These are phyloP conservation scores for Quercus lobata DNA, from an alignment of 331 rosid genomes.

Conservation along the genomic window DNA sequence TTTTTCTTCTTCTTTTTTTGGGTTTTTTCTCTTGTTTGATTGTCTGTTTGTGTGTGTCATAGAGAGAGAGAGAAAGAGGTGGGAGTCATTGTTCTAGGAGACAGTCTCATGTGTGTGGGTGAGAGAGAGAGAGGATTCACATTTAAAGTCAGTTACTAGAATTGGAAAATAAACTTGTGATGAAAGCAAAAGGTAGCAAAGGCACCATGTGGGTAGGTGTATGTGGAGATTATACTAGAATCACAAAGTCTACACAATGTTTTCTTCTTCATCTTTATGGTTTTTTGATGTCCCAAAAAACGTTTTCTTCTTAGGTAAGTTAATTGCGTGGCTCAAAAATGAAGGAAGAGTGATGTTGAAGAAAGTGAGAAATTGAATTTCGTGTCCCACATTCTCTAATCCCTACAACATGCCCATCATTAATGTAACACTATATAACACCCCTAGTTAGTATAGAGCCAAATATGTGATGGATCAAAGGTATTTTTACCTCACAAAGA, in stretches of 20 bases:
- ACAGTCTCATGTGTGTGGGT: not conserved
- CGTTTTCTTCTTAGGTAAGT: slow-evolving; percentile 21
- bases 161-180: slow-evolving; percentile 33
- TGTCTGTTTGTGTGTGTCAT: not conserved
- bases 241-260: slow-evolving; percentile 5
- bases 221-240: not conserved
- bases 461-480: not conserved
- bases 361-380: slow-evolving; percentile 13
- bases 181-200: slow-evolving; percentile 31
- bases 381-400: slow-evolving; percentile 25
- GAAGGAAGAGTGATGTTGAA: slow-evolving; percentile 24
- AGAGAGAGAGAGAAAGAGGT: not conserved
- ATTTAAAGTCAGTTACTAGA: slow-evolving; percentile 13
- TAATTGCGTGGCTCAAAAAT: slow-evolving; percentile 5
- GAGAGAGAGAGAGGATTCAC: not conserved
- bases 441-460: not conserved
- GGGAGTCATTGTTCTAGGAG: not conserved
- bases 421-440: slow-evolving; percentile 4
- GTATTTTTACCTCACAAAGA: not conserved
- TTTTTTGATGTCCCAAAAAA: not conserved
- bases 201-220: slow-evolving; percentile 25
- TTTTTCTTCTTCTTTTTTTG: not conserved
- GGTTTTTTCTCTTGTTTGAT: not conserved
- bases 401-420: slow-evolving; percentile 19
- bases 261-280: slow-evolving; percentile 3